These are phyloP conservation scores for Komagataella pastoris DNA, from an alignment of 805 yeast genomes.

Conservation along the genomic window DNA sequence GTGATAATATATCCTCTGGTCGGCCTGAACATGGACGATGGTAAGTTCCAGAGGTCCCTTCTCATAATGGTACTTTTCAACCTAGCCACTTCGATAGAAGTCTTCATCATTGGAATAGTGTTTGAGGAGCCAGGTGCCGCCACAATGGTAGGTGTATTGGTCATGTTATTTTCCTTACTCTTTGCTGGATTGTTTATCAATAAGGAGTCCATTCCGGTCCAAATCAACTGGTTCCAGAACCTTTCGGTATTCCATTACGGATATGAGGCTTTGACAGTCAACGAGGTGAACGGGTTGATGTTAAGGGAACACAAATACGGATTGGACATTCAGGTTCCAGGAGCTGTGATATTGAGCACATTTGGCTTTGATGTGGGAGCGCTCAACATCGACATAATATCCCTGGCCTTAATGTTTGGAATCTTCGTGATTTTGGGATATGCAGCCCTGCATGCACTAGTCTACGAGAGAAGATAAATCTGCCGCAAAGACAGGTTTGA, in stretches of 20 bases:
- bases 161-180: slow-evolving; percentile 69
- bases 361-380: slow-evolving; percentile 88
- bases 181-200: slow-evolving; percentile 93
- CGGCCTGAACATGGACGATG: slow-evolving; percentile 69
- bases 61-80: slow-evolving; percentile 70
- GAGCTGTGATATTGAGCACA: slow-evolving; percentile 90
- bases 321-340: slow-evolving; percentile 89
- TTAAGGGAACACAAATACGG: slow-evolving; percentile 86
- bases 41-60: slow-evolving; percentile 60
- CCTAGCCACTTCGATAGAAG: slow-evolving; percentile 72
- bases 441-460: slow-evolving; percentile 53
- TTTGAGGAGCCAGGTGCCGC: slow-evolving; percentile 88
- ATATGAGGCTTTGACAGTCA: slow-evolving; percentile 82
- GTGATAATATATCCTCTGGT: slow-evolving; percentile 82
- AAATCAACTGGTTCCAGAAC: slow-evolving; percentile 64
- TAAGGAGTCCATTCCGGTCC: slow-evolving; percentile 39
- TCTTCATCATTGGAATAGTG: slow-evolving; percentile 77
- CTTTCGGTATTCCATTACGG: slow-evolving; percentile 91
- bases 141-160: slow-evolving; percentile 74
- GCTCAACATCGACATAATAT: slow-evolving; percentile 49
- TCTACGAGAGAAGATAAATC: slow-evolving; percentile 56
- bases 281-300: slow-evolving; percentile 81
- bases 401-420: slow-evolving; percentile 42
- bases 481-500: background rate
- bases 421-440: slow-evolving; percentile 61